Evolutionary conservation across 306 rosid genomes (phyloP), one percentile per base, ranked within the genome.

Genomic region (Rubus idaeus): DNA sequence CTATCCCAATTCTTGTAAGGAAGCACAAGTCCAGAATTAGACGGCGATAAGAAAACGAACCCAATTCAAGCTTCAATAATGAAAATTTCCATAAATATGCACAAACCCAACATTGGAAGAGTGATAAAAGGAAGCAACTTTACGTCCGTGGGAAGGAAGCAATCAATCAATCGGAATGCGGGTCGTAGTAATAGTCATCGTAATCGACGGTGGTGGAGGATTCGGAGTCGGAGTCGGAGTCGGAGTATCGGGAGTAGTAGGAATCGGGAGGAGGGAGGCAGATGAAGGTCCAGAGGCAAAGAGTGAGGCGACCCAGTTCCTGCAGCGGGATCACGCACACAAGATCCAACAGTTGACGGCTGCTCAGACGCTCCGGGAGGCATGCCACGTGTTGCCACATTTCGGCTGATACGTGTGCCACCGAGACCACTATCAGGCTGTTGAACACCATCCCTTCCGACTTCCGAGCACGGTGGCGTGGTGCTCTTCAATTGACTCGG

Each of bases 371-470:
- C 39, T 88, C 96, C 11, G 87, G 86, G 21, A 81, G 78, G 76
- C 98, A 86, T 0, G 94, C 79, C 40, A 80, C 41, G 50, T 78
- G 70, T 71, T 94, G 96, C 94, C 91, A 94, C n/a, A 77, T 81
- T 67, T 89, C 83, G 0, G 96, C 90, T 0, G 98, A 91, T 20
- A 69, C 18, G 86, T 87, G 91, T 21, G 96, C 98, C 65, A 91
- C 96, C 3, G 89, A 76, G 9, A 85, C 55, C 87, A 90, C 82
- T 4, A 90, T 53, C 47, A 66, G 6, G 81, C 93, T 87, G 88
- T 82, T 88, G 83, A 89, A 89, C 66, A 93, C 98, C 98, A 93
- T 86, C 60, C n/a, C n/a, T n/a, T n/a, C n/a, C n/a, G n/a, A 1
- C 35, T 30, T 1, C 35, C 35, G 1, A 30, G 35, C 2, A 30